Evolutionary conservation across 345 rosid genomes (phyloP).

Genomic region (Heritiera littoralis): DNA sequence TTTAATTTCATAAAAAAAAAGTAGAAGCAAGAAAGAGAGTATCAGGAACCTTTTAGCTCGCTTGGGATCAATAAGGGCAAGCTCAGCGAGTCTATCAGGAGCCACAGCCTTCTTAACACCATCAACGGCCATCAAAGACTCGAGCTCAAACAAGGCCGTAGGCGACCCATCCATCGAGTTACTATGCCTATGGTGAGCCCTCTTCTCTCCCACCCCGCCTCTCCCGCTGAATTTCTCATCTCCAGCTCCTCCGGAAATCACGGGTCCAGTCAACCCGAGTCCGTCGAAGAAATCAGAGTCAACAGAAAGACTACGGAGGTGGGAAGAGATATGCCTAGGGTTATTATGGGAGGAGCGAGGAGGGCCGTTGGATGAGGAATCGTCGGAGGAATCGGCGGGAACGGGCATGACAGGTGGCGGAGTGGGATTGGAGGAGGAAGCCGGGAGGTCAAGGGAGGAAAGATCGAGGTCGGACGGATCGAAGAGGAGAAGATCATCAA

Average conservation of each 20-base stretch:
- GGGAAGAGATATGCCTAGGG: slow-evolving; percentile 47
- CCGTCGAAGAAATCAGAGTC: slow-evolving; percentile 89
- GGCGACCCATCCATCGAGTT: slow-evolving; percentile 81
- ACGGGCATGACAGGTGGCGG: slow-evolving; percentile 30
- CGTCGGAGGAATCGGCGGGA: slow-evolving; percentile 73
- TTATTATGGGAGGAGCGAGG: slow-evolving; percentile 25
- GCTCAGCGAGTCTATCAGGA: slow-evolving; percentile 82
- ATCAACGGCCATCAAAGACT: slow-evolving; percentile 52
- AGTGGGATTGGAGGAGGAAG: slow-evolving; percentile 16
- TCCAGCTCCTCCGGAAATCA: slow-evolving; percentile 30
- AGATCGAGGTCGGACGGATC: slow-evolving; percentile 85
- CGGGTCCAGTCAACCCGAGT: slow-evolving; percentile 25
- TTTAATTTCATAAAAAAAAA: background rate
- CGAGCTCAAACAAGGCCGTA: slow-evolving; percentile 55
- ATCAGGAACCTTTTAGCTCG: slow-evolving; percentile 78
- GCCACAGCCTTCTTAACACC: slow-evolving; percentile 78
- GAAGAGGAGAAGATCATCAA: slow-evolving; percentile 85
- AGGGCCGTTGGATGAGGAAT: slow-evolving; percentile 49
- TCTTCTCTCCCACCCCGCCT: slow-evolving; percentile 45
- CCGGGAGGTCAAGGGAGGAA: slow-evolving; percentile 57
- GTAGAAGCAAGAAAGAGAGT: background rate
- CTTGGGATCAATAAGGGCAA: slow-evolving; percentile 89
- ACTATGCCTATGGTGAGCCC: slow-evolving; percentile 61
- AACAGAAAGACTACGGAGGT: slow-evolving; percentile 83
- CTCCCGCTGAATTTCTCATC: slow-evolving; percentile 46